Evolutionary conservation across 1,139 yeast species (phyloP).

Genomic region (Pichia sp.): DNA sequence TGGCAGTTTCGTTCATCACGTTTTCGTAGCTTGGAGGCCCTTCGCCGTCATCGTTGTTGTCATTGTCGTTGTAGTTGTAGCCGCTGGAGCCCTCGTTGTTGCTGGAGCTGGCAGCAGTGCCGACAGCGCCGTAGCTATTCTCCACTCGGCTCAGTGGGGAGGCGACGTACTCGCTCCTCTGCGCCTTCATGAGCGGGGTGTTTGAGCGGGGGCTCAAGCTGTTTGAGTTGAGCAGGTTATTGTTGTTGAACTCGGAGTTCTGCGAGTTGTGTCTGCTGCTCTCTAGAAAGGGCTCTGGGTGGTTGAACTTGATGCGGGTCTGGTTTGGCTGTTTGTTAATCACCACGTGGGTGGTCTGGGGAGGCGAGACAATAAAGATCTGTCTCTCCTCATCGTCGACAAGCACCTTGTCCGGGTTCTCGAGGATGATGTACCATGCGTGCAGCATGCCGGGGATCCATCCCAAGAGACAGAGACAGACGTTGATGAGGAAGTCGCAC

Average conservation of each 20-base stretch:
- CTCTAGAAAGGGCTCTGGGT: conserved; percentile 31
- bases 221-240: neutral
- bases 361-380: conserved; percentile 26
- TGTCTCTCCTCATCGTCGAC: conserved; percentile 31
- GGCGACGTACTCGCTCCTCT: conserved; percentile 7
- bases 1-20: conserved; percentile 32
- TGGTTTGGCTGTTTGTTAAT: conserved; percentile 27
- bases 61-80: no score
- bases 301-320: conserved; percentile 24
- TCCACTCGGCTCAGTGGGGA: conserved; percentile 11
- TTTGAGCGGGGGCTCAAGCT: conserved; percentile 23
- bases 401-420: conserved; percentile 21
- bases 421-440: conserved; percentile 58
- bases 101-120: neutral
- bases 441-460: conserved; percentile 68
- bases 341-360: conserved; percentile 20
- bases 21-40: conserved; percentile 34
- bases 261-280: conserved; percentile 8
- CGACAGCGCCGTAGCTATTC: conserved; percentile 9
- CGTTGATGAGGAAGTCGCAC: conserved; percentile 55
- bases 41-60: conserved; percentile 12
- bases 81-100: neutral
- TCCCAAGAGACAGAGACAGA: conserved; percentile 54
- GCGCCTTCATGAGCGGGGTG: conserved; percentile 13
- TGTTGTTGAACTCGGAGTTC: neutral